Percentiles rank a stretch among this genome's conserved stretches.
These are phyloP conservation scores for Colletotrichum echinochloae DNA, from an alignment of 2,329 filamentous ascomycete species.

Conservation along the genomic window DNA sequence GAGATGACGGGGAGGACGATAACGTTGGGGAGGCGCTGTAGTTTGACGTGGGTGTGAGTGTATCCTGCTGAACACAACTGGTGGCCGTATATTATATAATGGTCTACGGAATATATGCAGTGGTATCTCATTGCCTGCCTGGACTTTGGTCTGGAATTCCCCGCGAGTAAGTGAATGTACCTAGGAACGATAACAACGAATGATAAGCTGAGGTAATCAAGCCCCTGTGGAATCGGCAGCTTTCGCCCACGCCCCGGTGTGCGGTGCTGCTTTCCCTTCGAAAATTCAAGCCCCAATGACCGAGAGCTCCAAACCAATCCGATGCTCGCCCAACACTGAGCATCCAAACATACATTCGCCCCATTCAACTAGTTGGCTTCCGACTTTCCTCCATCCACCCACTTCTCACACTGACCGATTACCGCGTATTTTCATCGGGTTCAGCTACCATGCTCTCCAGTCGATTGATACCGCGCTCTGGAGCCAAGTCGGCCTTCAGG, in stretches of 20 bases:
- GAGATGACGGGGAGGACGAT: constrained; percentile 34
- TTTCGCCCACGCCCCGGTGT: constrained; percentile 6
- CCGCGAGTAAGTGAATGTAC: not conserved
- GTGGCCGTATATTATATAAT: not conserved
- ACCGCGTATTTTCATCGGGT: constrained; percentile 43
- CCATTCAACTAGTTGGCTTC: constrained; percentile 19
- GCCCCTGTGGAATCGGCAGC: not conserved
- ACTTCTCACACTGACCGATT: constrained; percentile 44
- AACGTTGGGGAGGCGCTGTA: constrained; percentile 21
- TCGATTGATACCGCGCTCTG: constrained; percentile 70
- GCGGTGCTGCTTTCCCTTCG: not conserved
- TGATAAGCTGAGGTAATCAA: not conserved
- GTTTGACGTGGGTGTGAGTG: not conserved
- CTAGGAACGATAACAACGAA: not conserved
- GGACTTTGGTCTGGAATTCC: not conserved
- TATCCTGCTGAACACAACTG: not conserved
- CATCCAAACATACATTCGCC: constrained; percentile 10
- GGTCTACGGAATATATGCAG: too few species aligned
- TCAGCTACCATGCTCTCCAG: constrained; percentile 67
- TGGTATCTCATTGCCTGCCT: not conserved
- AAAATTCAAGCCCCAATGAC: constrained; percentile 21
- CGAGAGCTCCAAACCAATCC: constrained; percentile 20
- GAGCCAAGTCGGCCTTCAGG: constrained; percentile 68
- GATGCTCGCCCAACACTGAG: constrained; percentile 10
- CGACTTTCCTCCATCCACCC: constrained; percentile 12